Percentiles rank a stretch among this genome's conserved stretches.
Evolutionary conservation across 352 stramenopile species (phyloP).

Genomic region (Phytophthora idaei): DNA sequence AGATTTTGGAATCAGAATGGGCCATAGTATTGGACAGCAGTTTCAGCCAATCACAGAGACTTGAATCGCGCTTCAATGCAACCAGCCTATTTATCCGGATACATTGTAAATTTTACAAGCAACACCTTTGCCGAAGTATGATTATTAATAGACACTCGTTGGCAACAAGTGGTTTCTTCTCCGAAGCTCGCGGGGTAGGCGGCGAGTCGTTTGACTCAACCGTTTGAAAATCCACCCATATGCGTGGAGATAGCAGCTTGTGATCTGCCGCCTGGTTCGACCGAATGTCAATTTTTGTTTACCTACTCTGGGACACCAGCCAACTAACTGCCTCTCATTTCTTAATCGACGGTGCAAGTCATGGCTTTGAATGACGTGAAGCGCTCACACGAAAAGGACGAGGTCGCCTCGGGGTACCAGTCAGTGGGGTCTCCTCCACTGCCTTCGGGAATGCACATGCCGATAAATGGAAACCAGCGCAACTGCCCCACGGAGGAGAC

Average conservation of each 20-base stretch:
- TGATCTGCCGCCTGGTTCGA: slow-evolving; percentile 18
- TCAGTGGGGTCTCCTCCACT: slow-evolving; percentile 22
- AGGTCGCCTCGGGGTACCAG: slow-evolving; percentile 15
- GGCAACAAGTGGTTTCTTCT: no score
- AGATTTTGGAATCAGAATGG: slow-evolving; percentile 27
- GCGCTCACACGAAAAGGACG: slow-evolving; percentile 19
- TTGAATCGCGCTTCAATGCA: background rate
- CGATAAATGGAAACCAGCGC: slow-evolving; percentile 2
- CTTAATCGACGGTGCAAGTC: slow-evolving; percentile 7
- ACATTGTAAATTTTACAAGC: no score
- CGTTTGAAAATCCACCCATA: slow-evolving; percentile 12
- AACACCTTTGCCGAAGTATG: no score
- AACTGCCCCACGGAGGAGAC: slow-evolving; percentile 19
- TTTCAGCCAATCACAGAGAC: slow-evolving; percentile 13
- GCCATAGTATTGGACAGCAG: background rate
- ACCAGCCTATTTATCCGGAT: no score
- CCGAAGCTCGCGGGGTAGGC: no score
- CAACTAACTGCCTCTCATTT: slow-evolving; percentile 2
- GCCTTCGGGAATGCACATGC: slow-evolving; percentile 6
- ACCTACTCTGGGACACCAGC: background rate
- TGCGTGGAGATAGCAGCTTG: slow-evolving; percentile 14
- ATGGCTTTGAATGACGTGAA: slow-evolving; percentile 1
- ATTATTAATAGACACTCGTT: background rate
- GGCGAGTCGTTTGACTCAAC: slow-evolving; percentile 4
- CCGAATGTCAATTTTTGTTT: slow-evolving; percentile 20